These are phyloP conservation scores for Sarocladium oryzae DNA, from an alignment of 2,329 filamentous ascomycete genomes.

Conservation along the genomic window DNA sequence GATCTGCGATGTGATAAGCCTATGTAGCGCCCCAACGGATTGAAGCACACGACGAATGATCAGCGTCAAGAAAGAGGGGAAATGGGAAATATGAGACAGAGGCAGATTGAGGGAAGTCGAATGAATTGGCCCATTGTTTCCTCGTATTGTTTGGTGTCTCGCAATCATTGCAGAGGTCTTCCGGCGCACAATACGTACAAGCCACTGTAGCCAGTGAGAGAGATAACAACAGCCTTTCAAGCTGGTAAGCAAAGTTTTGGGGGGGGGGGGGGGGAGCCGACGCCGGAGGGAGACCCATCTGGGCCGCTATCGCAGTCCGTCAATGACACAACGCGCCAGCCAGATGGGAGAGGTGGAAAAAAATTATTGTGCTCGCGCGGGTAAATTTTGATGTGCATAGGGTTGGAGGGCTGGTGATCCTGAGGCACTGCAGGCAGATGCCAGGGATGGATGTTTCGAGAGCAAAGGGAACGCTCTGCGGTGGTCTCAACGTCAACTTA, in stretches of 20 bases:
- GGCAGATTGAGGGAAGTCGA: too few relatives aligned
- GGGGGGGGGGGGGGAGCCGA: neutral
- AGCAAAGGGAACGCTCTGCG: neutral
- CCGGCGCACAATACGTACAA: too few relatives aligned
- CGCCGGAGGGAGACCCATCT: conserved; percentile 5
- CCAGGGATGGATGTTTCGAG: neutral
- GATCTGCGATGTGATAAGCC: conserved; percentile 1
- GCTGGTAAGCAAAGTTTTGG: neutral
- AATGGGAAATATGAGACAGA: neutral
- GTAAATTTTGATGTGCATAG: neutral
- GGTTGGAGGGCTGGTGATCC: neutral
- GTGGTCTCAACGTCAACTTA: too few relatives aligned
- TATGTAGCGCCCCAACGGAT: conserved; percentile 2
- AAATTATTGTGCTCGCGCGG: conserved; percentile 2
- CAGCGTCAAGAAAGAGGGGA: neutral
- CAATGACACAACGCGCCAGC: conserved; percentile 2
- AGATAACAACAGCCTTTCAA: too few relatives aligned
- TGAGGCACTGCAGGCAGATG: neutral
- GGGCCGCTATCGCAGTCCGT: neutral
- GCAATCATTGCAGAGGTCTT: too few relatives aligned
- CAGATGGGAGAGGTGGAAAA: neutral
- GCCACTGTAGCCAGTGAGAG: too few relatives aligned
- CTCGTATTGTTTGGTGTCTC: too few relatives aligned
- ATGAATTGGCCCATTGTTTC: too few relatives aligned
- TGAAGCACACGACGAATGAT: neutral